A percentile compares a stretch with the other conserved stretches of the same genome.
These are phyloP conservation scores for Tetrapisispora phaffii DNA, from an alignment of 805 yeast genomes.

Conservation along the genomic window DNA sequence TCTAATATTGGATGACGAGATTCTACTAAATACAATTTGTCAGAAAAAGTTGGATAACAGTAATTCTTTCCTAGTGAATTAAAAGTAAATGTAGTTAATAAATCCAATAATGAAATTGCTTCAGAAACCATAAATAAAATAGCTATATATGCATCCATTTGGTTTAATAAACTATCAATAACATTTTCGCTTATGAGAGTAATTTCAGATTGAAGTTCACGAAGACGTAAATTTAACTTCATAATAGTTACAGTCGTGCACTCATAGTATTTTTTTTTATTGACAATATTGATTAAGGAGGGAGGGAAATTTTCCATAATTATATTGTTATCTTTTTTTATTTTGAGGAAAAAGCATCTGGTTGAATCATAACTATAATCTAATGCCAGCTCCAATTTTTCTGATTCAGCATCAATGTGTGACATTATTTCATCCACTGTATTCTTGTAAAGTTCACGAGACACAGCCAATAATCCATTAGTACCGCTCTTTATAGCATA, in stretches of 20 bases:
- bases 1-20: slow-evolving; percentile 39
- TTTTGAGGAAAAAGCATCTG: slow-evolving; percentile 33
- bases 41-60: slow-evolving; percentile 32
- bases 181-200: slow-evolving; percentile 34
- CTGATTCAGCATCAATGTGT: slow-evolving; percentile 20
- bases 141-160: slow-evolving; percentile 26
- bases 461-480: slow-evolving; percentile 38
- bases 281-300: slow-evolving; percentile 27
- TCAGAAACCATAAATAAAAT: slow-evolving; percentile 35
- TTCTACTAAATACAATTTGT: slow-evolving; percentile 23
- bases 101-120: slow-evolving; percentile 35
- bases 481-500: slow-evolving; percentile 37
- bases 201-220: slow-evolving; percentile 35
- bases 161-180: slow-evolving; percentile 25
- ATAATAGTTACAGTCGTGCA: slow-evolving; percentile 34
- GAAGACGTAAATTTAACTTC: slow-evolving; percentile 34
- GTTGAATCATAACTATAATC: slow-evolving; percentile 30
- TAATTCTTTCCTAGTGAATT: slow-evolving; percentile 21
- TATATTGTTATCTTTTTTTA: slow-evolving; percentile 12
- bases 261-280: slow-evolving; percentile 29
- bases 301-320: slow-evolving; percentile 21
- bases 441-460: slow-evolving; percentile 34
- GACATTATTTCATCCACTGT: slow-evolving; percentile 31
- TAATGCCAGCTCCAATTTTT: slow-evolving; percentile 18
- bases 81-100: slow-evolving; percentile 30